Conservation (phyloP, 2,329 filamentous ascomycete species). For the Davidsoniella neocaledoniae region DNA sequence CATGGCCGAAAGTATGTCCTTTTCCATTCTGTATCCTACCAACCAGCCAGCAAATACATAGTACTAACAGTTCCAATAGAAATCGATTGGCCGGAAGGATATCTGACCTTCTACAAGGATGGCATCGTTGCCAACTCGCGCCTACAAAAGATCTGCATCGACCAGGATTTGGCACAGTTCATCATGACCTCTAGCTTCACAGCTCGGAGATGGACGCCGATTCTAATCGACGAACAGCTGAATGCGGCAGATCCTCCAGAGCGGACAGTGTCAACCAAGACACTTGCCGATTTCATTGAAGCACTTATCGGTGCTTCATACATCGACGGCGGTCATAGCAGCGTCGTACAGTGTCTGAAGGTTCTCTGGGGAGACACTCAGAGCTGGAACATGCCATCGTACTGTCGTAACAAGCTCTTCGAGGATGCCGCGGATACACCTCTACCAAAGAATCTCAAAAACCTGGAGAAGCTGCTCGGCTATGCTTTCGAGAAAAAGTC, state of each 20-base stretch:
- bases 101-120: slow-evolving; percentile 52
- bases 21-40: neutral
- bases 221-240: slow-evolving; percentile 31
- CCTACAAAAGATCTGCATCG: slow-evolving; percentile 47
- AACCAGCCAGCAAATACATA: neutral
- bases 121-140: slow-evolving; percentile 56
- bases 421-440: slow-evolving; percentile 18
- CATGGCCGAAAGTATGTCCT: slow-evolving; percentile 30
- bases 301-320: slow-evolving; percentile 65
- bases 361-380: slow-evolving; percentile 33
- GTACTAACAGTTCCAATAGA: slow-evolving; percentile 25
- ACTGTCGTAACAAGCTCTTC: slow-evolving; percentile 28
- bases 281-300: slow-evolving; percentile 75
- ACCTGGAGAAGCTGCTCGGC: slow-evolving; percentile 49
- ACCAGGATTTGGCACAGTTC: slow-evolving; percentile 51
- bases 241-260: slow-evolving; percentile 11
- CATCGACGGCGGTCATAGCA: slow-evolving; percentile 47
- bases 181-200: slow-evolving; percentile 55
- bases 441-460: slow-evolving; percentile 26
- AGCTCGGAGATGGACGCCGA: slow-evolving; percentile 53
- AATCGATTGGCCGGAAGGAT: slow-evolving; percentile 57
- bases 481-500: slow-evolving; percentile 53
- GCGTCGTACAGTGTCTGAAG: slow-evolving; percentile 51
- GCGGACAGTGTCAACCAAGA: slow-evolving; percentile 51
- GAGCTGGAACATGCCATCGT: slow-evolving; percentile 32